Evolutionary conservation across 352 stramenopile species (phyloP), one percentile per base, ranked within the genome.

Genomic region (Phytopythium boreale): DNA sequence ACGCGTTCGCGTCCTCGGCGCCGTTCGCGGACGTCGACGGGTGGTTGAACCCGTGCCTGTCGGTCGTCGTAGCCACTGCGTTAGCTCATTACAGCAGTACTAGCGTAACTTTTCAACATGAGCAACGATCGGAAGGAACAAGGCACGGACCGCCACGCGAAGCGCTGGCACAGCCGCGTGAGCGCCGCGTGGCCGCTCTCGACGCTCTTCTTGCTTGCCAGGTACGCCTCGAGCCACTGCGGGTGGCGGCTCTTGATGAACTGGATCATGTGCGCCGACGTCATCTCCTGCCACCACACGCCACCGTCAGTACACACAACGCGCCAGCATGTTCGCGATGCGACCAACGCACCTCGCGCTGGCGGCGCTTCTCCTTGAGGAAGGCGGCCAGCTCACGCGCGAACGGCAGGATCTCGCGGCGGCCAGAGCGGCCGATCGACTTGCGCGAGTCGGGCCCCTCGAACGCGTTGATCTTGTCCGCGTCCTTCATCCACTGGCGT

Each of bases 401-500:
- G 46, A 80, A 80, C 0, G 73, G 73, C 2, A 80, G 53, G 31
- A 80, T 72, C 62, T 80, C 73, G 26, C 70, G 70, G 12, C 73
- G 64, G 15, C 73, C 73, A 19, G 67, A 80, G 58, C 73, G 73
- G 24, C 73, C 73, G 53, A 80, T 80, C 46, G 73, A 77, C 57
- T 77, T 80, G 41, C 73, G 64, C 37, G 73, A 70, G 43, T 80
- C 73, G 0, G 70, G 70, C 1, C 73, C 73, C 9, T 71, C 64
- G 37, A 74, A 80, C 63, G 63, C 74, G 53, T 74, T 77, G 60
- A 80, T 80, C 63, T 77, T 80, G 49, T 80, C 73, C 51, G 73
- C 73, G 52, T 77, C 73, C 15, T 75, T 66, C 62, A 80, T 59
- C 73, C 73, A 80, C 55, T 80, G 73, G 36, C 73, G 73, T 31